These are phyloP conservation scores for Lodderomyces parapsilosis DNA, from an alignment of 1,139 yeast genomes.

Conservation along the genomic window DNA sequence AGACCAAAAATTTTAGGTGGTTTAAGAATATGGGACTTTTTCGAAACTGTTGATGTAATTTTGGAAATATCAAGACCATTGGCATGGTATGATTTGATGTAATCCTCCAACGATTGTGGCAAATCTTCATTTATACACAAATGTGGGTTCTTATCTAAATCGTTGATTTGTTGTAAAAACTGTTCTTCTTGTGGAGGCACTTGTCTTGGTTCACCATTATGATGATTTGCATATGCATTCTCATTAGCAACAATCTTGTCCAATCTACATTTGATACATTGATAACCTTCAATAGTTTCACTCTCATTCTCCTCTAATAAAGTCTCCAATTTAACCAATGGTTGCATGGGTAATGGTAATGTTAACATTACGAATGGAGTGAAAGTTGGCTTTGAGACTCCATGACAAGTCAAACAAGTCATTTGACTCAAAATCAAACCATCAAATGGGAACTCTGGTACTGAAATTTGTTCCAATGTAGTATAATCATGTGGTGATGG, in stretches of 20 bases:
- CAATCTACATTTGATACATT: conserved; percentile 71
- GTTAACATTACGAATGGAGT: conserved; percentile 73
- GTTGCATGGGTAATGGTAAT: conserved; percentile 66
- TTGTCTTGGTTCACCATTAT: conserved; percentile 14
- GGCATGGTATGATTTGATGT: conserved; percentile 44
- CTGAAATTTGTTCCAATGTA: conserved; percentile 26
- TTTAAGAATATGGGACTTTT: conserved; percentile 57
- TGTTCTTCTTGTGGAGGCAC: conserved; percentile 18
- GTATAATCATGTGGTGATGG: conserved; percentile 16
- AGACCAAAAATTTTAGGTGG: conserved; percentile 73
- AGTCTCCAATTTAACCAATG: conserved; percentile 47
- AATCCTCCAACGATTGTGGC: conserved; percentile 41
- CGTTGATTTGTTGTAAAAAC: conserved; percentile 25
- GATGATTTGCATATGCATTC: conserved; percentile 1
- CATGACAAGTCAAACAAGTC: conserved; percentile 66
- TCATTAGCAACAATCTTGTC: conserved; percentile 43
- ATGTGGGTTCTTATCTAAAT: conserved; percentile 26
- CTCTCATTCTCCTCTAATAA: conserved; percentile 58
- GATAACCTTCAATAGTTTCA: conserved; percentile 78
- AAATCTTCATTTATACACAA: conserved; percentile 65
- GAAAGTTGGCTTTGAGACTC: conserved; percentile 57
- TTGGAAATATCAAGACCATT: conserved; percentile 44
- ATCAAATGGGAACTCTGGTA: conserved; percentile 71
- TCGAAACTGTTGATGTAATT: conserved; percentile 63
- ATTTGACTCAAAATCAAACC: conserved; percentile 68